A percentile compares a stretch with the other conserved stretches of the same genome.
Conservation (phyloP, 2,329 filamentous ascomycete species). For the Sporothrix globosa region DNA sequence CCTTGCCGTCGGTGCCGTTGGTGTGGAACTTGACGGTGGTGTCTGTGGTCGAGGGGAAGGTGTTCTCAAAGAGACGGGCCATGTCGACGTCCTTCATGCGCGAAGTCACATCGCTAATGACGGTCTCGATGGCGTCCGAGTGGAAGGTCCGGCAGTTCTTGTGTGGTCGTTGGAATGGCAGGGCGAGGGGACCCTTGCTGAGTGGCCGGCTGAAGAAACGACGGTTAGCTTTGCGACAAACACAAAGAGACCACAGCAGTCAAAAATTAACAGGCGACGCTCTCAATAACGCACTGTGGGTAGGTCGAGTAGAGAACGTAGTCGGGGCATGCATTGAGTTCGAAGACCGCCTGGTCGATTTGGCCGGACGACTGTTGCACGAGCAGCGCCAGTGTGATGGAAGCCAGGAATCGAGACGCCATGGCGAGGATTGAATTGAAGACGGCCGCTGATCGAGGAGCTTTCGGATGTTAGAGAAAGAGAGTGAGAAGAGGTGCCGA, state of each 20-base stretch:
- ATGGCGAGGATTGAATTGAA: slow-evolving; percentile 26
- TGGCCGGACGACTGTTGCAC: slow-evolving; percentile 26
- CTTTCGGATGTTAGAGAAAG: neutral
- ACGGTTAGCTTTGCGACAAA: neutral
- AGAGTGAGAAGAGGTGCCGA: neutral
- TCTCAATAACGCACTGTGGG: slow-evolving; percentile 55
- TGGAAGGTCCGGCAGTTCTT: slow-evolving; percentile 84
- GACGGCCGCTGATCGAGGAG: neutral
- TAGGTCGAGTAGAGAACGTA: slow-evolving; percentile 63
- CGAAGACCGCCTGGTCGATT: slow-evolving; percentile 37
- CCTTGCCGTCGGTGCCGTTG: slow-evolving; percentile 52
- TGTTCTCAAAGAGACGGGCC: slow-evolving; percentile 90
- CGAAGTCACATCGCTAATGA: slow-evolving; percentile 79
- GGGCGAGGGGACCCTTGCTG: slow-evolving; percentile 74
- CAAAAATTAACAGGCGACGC: neutral
- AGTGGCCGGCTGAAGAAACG: slow-evolving; percentile 66
- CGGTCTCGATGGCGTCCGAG: slow-evolving; percentile 82
- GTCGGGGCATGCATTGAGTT: slow-evolving; percentile 61
- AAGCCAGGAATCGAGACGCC: slow-evolving; percentile 31
- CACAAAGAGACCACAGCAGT: neutral
- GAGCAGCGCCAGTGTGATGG: slow-evolving; percentile 31
- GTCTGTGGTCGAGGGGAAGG: slow-evolving; percentile 89
- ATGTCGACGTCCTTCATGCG: slow-evolving; percentile 84
- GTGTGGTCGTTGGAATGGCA: slow-evolving; percentile 86
- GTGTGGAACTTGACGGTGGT: slow-evolving; percentile 89